A percentile compares a stretch with the other conserved stretches of the same genome.
Evolutionary conservation across 441 rosid species (phyloP).

Genomic region (Metrosideros polymorpha): DNA sequence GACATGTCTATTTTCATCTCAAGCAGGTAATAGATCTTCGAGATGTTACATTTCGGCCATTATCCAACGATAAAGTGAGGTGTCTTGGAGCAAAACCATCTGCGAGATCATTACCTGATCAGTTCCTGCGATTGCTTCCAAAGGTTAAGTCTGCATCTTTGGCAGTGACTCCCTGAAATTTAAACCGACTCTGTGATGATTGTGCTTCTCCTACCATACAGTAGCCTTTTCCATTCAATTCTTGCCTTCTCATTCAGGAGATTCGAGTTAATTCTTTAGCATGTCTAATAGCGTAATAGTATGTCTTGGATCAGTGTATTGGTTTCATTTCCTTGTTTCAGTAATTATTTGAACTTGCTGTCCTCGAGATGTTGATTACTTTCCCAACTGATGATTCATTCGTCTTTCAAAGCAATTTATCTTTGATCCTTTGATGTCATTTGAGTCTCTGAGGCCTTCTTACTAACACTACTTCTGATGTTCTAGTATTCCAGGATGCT

Average conservation of each 20-base stretch:
- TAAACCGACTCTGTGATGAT: background rate
- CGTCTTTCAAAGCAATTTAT: background rate
- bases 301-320: background rate
- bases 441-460: background rate
- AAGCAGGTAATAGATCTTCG: conserved; percentile 61
- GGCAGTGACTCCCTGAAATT: background rate
- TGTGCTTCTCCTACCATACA: background rate
- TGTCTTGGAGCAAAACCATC: conserved; percentile 76
- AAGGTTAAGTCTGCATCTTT: conserved; percentile 28
- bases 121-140: conserved; percentile 67
- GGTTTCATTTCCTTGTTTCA: background rate
- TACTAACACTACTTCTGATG: background rate
- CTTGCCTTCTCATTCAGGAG: background rate
- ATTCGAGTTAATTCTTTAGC: background rate
- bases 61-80: conserved; percentile 47
- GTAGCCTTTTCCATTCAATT: background rate
- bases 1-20: background rate
- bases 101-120: conserved; percentile 38
- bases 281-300: background rate
- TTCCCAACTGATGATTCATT: background rate
- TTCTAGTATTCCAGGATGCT: conserved; percentile 37
- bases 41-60: conserved; percentile 57
- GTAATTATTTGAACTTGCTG: background rate
- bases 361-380: background rate
- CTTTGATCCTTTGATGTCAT: background rate